phyloP scores from a whole-genome alignment of 2,329 filamentous ascomycete genomes.

The Allantophomopsis cytisporea region DNA sequence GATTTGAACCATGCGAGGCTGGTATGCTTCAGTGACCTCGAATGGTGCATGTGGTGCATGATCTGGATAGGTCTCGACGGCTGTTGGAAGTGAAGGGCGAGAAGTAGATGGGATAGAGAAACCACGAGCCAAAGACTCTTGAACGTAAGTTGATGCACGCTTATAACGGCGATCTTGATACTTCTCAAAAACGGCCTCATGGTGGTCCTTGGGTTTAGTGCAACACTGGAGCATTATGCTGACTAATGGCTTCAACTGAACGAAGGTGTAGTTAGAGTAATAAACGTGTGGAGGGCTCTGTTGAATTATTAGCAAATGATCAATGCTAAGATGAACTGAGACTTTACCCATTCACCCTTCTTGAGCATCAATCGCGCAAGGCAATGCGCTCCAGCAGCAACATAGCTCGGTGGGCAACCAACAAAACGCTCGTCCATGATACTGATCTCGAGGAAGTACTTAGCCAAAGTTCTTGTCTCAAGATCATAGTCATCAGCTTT shows the following conservation, averaged over 20 bases:
- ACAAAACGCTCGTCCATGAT: constrained; percentile 98
- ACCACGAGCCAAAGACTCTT: constrained; percentile 53
- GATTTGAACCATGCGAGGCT: constrained; percentile 13
- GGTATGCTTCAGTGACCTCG: constrained; percentile 12
- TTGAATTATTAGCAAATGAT: constrained; percentile 20
- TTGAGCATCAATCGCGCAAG: constrained; percentile 76
- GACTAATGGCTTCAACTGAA: constrained; percentile 67
- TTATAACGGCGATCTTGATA: constrained; percentile 84
- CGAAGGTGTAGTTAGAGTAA: constrained; percentile 87
- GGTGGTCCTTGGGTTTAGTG: constrained; percentile 66
- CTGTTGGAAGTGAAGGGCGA: constrained; percentile 12
- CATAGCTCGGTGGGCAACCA: constrained; percentile 76
- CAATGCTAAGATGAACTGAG: background rate
- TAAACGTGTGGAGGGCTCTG: constrained; percentile 74
- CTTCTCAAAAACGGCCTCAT: constrained; percentile 80
- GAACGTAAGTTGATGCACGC: constrained; percentile 67
- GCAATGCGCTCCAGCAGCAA: constrained; percentile 86
- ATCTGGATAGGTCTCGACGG: constrained; percentile 5
- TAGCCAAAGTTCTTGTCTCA: constrained; percentile 87
- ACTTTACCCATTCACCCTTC: constrained; percentile 85
- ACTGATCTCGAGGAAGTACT: constrained; percentile 94
- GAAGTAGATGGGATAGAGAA: constrained; percentile 27
- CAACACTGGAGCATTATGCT: constrained; percentile 78
- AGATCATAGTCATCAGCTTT: constrained; percentile 97
- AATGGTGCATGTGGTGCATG: constrained; percentile 9